Base-by-base conservation (phyloP, 2,329 filamentous ascomycete species). In the Pseudopithomyces chartarum region DNA sequence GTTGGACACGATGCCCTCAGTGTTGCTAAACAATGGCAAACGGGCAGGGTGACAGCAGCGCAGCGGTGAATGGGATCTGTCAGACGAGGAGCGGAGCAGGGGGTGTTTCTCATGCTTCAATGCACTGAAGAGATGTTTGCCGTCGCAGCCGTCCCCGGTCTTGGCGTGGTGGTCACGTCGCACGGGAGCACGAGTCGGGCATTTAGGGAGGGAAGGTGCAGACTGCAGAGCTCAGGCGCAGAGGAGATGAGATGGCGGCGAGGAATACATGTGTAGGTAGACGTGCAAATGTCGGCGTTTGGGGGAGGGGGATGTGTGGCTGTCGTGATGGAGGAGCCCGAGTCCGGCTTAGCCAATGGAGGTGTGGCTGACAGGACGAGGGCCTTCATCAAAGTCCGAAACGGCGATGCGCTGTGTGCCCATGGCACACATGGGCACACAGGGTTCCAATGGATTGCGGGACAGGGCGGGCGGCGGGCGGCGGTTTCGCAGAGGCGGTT, bases 351-450 rank as follows among this genome's bases (percentile, higher is more conserved):
- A 29, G 26, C 26, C 12, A 38, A 36, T 11, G 32, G 45, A 22
- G 7, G 10, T 39, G 47, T 50, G 47, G 47, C 47, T 50, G 47
- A 34, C 39, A 34, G 19, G 33, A 12, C 19, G 43, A 47, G 39
- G 29, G 36, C 52, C 55, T 60, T 60, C 45, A 62, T 60, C 50
- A 26, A 51, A 57, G 52, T 58, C 53, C 60, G 60, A 59, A 56
- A 59, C 54, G 54, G 43, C 45, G 45, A 50, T 19, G 39, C 43
- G 42, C 19, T 20, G 34, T 3, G n/a, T 19, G 29, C 29, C 19
- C 29, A 47, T 33, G 29, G 32, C 26, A 29, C 5, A n/a, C 45
- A 10, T 15, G 32, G 29, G 32, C 26, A 29, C 5, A n/a, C 45
- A 10, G 22, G 32, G 17, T n/a, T 29, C 17, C 43, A 33, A 42